Base-by-base conservation (phyloP, 768 basidiomycete species). In the Lactifluus hygrophoroides region DNA sequence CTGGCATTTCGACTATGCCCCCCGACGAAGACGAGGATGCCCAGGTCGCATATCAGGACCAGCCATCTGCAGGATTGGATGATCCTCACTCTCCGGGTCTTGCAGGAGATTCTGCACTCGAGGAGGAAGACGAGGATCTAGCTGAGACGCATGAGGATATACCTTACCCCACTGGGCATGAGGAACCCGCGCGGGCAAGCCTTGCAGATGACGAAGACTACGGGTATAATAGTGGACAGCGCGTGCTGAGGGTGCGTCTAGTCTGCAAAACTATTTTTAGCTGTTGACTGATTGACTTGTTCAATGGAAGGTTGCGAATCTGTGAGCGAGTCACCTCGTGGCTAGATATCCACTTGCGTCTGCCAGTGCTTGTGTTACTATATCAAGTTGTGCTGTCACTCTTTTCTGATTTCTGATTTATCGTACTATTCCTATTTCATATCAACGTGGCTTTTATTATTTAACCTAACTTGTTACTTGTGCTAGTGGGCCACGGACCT, bases 121-220 rank as follows among this genome's bases (percentile, higher is more conserved):
- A 54, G n/a, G 34, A 43, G 3, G 52, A 45, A 27, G 54, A 56
- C 19, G 58, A 54, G 51, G 61, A 57, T 0, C 19, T 51, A 13
- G 16, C 28, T 35, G 23, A 38, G 10, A 46, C 28, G 48, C 27
- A 32, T 23, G 47, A 19, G 13, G 17, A 35, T 35, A n/a, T 7
- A 3, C 27, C 46, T 9, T 30, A 43, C 30, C 13, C 37, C 6
- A 23, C n/a, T 3, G 67, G 55, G n/a, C 64, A 65, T 25, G 64
- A 68, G 6, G 68, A 70, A 37, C 21, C 42, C 5, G 56, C 58
- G 37, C 61, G 67, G 17, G 47, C 51, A 62, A 71, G 70, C 56
- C 38, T 71, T 28, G 58, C 67, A 17, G 72, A 73, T 27, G 70
- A 72, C 11, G 70, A 71, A 45, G 72, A 73, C 38, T 71, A 73